phyloP scores from a whole-genome alignment of 2,329 filamentous ascomycete genomes.

The Aspergillus jensenii region DNA sequence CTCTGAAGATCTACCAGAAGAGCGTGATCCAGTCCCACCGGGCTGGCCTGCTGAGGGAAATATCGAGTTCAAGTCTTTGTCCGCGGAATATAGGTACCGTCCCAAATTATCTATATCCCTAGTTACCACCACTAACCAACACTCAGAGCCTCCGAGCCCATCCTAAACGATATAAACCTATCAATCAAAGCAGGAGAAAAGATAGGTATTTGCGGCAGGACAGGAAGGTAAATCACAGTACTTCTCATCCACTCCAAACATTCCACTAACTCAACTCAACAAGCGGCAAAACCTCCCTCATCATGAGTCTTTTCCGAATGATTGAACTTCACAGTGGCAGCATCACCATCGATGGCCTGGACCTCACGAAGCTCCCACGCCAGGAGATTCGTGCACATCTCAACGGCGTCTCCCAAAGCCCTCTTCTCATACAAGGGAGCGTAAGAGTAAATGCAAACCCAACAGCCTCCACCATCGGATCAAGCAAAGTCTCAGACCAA shows the following conservation, averaged over 20 bases:
- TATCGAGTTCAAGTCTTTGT: constrained; percentile 46
- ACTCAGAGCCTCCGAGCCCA: constrained; percentile 30
- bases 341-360: constrained; percentile 45
- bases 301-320: constrained; percentile 45
- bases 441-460: constrained; percentile 44
- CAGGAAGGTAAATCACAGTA: constrained; percentile 31
- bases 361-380: constrained; percentile 40
- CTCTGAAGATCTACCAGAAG: constrained; percentile 44
- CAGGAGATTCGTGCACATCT: constrained; percentile 42
- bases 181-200: constrained; percentile 44
- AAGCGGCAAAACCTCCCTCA: constrained; percentile 46
- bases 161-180: constrained; percentile 49
- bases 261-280: background rate
- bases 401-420: constrained; percentile 46
- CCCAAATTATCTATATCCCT: background rate
- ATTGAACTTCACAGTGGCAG: constrained; percentile 40
- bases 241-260: background rate
- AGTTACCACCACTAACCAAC: background rate
- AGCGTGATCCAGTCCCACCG: constrained; percentile 40
- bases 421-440: constrained; percentile 42
- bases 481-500: constrained; percentile 24
- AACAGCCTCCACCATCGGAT: constrained; percentile 16
- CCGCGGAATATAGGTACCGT: constrained; percentile 45
- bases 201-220: constrained; percentile 43
- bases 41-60: constrained; percentile 46